Percentiles rank a stretch among this genome's conserved stretches.
Conservation (phyloP, 2,329 filamentous ascomycete species). For the Aspergillus aculeatinus region DNA sequence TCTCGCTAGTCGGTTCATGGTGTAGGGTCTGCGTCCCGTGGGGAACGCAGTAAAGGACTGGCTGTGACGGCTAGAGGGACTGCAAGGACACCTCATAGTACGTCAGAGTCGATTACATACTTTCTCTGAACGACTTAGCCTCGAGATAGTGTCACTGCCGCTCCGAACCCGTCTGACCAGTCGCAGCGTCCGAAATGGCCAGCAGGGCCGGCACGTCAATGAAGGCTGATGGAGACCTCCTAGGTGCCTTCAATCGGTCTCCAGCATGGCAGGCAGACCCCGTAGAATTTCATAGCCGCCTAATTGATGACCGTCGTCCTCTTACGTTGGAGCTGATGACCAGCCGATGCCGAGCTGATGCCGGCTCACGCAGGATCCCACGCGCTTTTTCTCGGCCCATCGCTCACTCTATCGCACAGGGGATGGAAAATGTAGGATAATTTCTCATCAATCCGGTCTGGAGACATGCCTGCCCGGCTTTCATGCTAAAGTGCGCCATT, state of each 20-base stretch:
- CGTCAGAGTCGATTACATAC: constrained; percentile 22
- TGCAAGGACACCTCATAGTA: constrained; percentile 22
- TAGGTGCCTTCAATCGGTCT: constrained; percentile 4
- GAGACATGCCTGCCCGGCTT: constrained; percentile 11
- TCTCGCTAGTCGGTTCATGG: constrained; percentile 7
- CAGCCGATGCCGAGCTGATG: constrained; percentile 16
- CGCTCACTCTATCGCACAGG: constrained; percentile 18
- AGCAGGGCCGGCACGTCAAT: constrained; percentile 17
- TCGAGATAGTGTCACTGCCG: constrained; percentile 15
- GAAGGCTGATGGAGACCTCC: constrained; percentile 11
- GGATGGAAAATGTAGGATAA: constrained; percentile 18
- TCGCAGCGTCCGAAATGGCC: constrained; percentile 15
- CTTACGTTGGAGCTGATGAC: constrained; percentile 21
- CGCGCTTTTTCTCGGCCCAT: constrained; percentile 14
- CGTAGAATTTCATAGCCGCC: constrained; percentile 12
- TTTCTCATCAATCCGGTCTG: constrained; percentile 16
- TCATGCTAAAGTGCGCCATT: constrained; percentile 16
- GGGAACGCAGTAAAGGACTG: constrained; percentile 13
- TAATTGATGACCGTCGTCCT: constrained; percentile 11
- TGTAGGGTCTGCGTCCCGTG: constrained; percentile 2
- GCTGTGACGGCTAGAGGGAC: constrained; percentile 5
- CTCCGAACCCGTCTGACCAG: constrained; percentile 17
- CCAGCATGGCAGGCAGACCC: constrained; percentile 5
- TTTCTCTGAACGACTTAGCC: constrained; percentile 17
- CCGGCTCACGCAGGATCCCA: constrained; percentile 24